Base-by-base conservation (phyloP, 2,329 filamentous ascomycete species). In the Fusarium sarcochroum region DNA sequence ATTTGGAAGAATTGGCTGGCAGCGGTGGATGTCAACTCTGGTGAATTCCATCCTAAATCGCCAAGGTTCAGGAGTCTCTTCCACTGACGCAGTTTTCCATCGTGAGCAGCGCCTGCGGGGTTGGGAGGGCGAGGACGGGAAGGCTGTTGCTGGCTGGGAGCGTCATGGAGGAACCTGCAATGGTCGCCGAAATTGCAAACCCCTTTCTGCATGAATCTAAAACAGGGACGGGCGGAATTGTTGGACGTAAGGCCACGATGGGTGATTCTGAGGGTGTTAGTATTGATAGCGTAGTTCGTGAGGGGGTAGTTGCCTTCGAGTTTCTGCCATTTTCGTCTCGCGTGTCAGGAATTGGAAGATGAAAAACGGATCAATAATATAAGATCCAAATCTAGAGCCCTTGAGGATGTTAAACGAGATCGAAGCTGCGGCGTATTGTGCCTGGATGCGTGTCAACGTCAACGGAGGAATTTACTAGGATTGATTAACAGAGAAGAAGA, bases 81-180 rank as follows among this genome's bases (percentile, higher is more conserved):
- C 51, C 51, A 54, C 23, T 54, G 41, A 9, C 30, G 51, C 5
- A 54, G 1, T 18, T 54, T 54, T 4, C 41, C 51, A 21, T 46
- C 51, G n/a, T 9, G 17, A 20, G 41, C 3, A 46, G 20, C 17
- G 30, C 6, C 10, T 9, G 20, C 17, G 21, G 15, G 6, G 4
- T 37, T 18, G 40, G 40, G 1, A 8, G 17, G 9, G 11, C 44
- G 23, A 9, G 20, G 6, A 6, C n/a, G 27, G 7, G 20, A 3
- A 5, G 21, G 8, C 18, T 14, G 47, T 5, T 8, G 20, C 10
- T 11, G 20, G 15, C 15, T 37, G 4, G 40, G 15, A 9, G 15
- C 30, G 13, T 45, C 40, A 20, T 53, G 50, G 3, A 17, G 14
- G 5, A 53, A 53, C 13, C 7, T 41, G 21, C 50, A 53, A 3